These are phyloP conservation scores for Terana coerulea DNA, from an alignment of 768 basidiomycete genomes.

Conservation along the genomic window DNA sequence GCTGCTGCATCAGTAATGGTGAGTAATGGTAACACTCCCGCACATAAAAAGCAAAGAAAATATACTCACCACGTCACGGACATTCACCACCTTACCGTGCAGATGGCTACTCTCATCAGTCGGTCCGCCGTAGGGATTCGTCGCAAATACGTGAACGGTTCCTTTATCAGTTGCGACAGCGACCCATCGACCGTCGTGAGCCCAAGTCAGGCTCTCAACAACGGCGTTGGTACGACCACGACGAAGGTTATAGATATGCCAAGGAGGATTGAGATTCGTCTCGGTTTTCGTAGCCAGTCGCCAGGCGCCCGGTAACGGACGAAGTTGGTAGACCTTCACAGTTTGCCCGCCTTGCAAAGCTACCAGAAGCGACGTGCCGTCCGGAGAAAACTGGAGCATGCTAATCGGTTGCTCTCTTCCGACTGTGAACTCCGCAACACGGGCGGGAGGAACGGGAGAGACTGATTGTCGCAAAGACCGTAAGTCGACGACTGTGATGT, in stretches of 20 bases:
- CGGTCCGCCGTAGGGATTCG: slow-evolving; percentile 73
- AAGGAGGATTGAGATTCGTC: slow-evolving; percentile 20
- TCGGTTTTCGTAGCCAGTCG: not conserved
- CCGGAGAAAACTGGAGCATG: slow-evolving; percentile 44
- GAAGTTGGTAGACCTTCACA: slow-evolving; percentile 44
- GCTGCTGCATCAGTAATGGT: slow-evolving; percentile 35
- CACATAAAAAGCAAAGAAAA: slow-evolving; percentile 1
- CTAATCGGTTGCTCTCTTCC: slow-evolving; percentile 46
- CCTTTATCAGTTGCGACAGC: slow-evolving; percentile 62
- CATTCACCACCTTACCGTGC: slow-evolving; percentile 54
- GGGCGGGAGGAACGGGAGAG: slow-evolving; percentile 24
- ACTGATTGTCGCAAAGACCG: slow-evolving; percentile 26
- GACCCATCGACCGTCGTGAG: slow-evolving; percentile 61
- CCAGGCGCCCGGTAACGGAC: slow-evolving; percentile 22
- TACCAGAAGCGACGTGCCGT: slow-evolving; percentile 50
- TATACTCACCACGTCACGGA: slow-evolving; percentile 41
- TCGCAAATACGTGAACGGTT: slow-evolving; percentile 69
- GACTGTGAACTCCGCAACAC: slow-evolving; percentile 46
- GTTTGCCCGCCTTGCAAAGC: slow-evolving; percentile 54
- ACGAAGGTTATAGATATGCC: slow-evolving; percentile 64
- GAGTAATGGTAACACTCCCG: not conserved
- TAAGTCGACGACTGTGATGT: slow-evolving; percentile 58
- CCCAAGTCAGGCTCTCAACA: slow-evolving; percentile 53
- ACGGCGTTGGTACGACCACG: slow-evolving; percentile 70
- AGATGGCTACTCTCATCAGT: slow-evolving; percentile 61